Conservation (phyloP, 2,329 filamentous ascomycete genomes). For the Harringtonia lauricola region DNA sequence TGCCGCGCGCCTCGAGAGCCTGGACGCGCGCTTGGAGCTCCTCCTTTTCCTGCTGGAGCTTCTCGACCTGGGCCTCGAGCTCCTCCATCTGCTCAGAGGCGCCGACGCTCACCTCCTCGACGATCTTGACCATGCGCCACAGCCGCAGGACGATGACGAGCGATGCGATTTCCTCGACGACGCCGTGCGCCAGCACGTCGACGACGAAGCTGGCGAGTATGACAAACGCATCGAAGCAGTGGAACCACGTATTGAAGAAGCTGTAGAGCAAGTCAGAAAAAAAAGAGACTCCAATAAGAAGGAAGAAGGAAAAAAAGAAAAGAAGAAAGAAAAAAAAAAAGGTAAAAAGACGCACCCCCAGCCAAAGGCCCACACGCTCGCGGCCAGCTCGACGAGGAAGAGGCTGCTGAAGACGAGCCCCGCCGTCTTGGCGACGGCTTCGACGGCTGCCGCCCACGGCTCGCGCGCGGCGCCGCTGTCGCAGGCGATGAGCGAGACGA, state of each 20-base stretch:
- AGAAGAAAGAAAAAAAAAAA: neutral
- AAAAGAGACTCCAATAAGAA: too few species aligned
- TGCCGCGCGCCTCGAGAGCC: too few species aligned
- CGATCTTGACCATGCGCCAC: slow-evolving; percentile 60
- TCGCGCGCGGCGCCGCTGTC: slow-evolving; percentile 28
- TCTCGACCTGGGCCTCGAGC: slow-evolving; percentile 38
- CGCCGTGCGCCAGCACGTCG: slow-evolving; percentile 48
- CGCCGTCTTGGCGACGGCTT: slow-evolving; percentile 32
- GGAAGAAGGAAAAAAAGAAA: neutral
- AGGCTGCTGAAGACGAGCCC: slow-evolving; percentile 51
- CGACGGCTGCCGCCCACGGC: slow-evolving; percentile 28
- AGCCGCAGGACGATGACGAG: slow-evolving; percentile 56
- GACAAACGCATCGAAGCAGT: slow-evolving; percentile 52
- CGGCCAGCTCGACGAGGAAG: slow-evolving; percentile 52
- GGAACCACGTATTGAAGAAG: slow-evolving; percentile 48
- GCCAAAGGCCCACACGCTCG: slow-evolving; percentile 49
- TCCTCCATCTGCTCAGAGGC: slow-evolving; percentile 51
- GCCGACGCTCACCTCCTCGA: slow-evolving; percentile 55
- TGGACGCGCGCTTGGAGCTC: slow-evolving; percentile 17
- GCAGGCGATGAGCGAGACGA: slow-evolving; percentile 36
- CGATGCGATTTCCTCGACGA: slow-evolving; percentile 51
- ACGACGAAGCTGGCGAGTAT: slow-evolving; percentile 51
- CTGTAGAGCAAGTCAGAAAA: slow-evolving; percentile 19
- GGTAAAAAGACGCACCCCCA: slow-evolving; percentile 11
- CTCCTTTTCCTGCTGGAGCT: slow-evolving; percentile 36